Base-by-base conservation (phyloP, 2,329 filamentous ascomycete genomes). In the Fusarium miscanthi region DNA sequence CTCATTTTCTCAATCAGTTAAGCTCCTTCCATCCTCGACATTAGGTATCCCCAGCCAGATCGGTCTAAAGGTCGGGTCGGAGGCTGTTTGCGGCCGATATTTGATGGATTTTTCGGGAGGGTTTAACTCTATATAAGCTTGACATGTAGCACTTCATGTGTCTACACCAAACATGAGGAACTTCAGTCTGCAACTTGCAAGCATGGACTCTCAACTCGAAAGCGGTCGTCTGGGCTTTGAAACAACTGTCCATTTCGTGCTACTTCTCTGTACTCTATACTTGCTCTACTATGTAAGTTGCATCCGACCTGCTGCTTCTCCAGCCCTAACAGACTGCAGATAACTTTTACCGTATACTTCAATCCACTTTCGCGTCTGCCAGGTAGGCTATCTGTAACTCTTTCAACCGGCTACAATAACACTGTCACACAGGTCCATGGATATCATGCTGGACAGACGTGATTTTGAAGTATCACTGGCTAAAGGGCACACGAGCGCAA, bases 81-180 rank as follows among this genome's bases (percentile, higher is more conserved):
- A 30, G 6, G 13, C 3, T 30, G 5, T n/a, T 30, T 11, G 2
- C 13, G 12, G 9, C 25, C 43, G 43, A 8, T n/a, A 1, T 46
- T 2, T 14, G 3, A 8, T 3, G 1, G 3, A 10, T 0, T 21
- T 14, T 3, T 0, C 21, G 5, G 14, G 10, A 5, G 21, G 5
- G 10, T 23, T 5, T 9, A 9, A 2, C 9, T 7, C 3, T 31
- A 33, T 49, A 23, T 19, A 49, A 19, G 21, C 1, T 23, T 8
- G 0, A 8, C 1, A 19, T 4, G 1, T 13, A 33, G 5, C n/a
- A 33, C 21, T 33, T 10, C 1, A 19, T 19, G 1, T 7, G 6
- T 19, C 3, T 33, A 9, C 14, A 19, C 21, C 10, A n/a, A 48
- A 13, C 14, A 49, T 14, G 2, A n/a, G 31, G 45, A 17, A 17